Base-by-base conservation (phyloP, 192 early-diverging fungal genomes). In the Coemansia sp. region DNA sequence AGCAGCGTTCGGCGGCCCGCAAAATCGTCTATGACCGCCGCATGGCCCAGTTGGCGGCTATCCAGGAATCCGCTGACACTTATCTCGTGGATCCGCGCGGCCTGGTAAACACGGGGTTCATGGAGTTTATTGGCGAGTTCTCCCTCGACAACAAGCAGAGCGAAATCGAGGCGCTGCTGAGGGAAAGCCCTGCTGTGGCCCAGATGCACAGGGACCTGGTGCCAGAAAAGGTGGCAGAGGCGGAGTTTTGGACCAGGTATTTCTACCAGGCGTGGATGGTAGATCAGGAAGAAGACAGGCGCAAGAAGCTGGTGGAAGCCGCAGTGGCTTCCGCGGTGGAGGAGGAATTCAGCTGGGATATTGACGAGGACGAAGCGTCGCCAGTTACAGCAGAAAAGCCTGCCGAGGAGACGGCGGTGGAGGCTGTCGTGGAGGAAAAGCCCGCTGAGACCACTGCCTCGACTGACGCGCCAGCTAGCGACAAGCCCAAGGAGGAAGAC, bases 341-440 rank as follows among this genome's bases (percentile, higher is more conserved):
- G 48, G 79, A 82, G 0, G 75, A 82, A 48, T 70, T 82, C 39
- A 71, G 69, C 65, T 82, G 79, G 79, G 79, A 12, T 69, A 72
- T 7, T 11, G 70, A 58, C 12, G 68, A 68, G 0, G 66, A 65
- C 13, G 59, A 61, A 3, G 23, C 26, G 12, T 33, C 50, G 28
- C 20, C 34, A 2, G 10, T 6, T 25, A 6, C 6, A 26, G 16
- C 6, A 26, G 14, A 12, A 21, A 23, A 64, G 52, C 52, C 52
- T 55, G 52, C 13, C 2, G 52, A 11, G 2, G 52, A 55, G 9
- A n/a, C n/a, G n/a, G n/a, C n/a, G n/a, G n/a, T n/a, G n/a, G 13
- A 26, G 2, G 25, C 52, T 28, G 52, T 50, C 12, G 48, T 26
- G 12, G 48, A 50, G 3, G 48, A 26, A 14, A 26, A 12, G 26